Evolutionary conservation across 306 rosid genomes (phyloP).

Genomic region (Trifolium fragiferum): DNA sequence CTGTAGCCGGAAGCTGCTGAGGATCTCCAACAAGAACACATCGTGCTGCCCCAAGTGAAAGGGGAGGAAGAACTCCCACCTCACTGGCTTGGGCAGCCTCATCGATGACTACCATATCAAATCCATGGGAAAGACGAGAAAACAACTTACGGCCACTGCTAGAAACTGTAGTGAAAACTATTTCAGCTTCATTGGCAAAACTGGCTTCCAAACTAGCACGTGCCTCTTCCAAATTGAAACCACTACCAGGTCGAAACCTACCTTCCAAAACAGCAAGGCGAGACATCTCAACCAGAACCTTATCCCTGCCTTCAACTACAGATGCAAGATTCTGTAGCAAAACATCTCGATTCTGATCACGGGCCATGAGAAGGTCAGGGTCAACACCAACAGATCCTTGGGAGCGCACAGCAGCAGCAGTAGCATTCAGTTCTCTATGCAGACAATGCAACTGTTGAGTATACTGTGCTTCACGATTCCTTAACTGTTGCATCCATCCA

Average conservation of each 20-base stretch:
- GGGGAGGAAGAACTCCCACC: slow-evolving; percentile 95
- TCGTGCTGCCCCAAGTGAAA: slow-evolving; percentile 94
- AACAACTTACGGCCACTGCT: slow-evolving; percentile 98
- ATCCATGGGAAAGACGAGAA: slow-evolving; percentile 96
- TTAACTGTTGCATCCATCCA: slow-evolving; percentile 96
- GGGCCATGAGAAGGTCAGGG: slow-evolving; percentile 87
- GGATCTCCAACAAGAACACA: slow-evolving; percentile 99
- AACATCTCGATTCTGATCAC: slow-evolving; percentile 87
- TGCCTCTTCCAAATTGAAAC: slow-evolving; percentile 93
- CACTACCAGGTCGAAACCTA: slow-evolving; percentile 80
- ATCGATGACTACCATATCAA: slow-evolving; percentile 99
- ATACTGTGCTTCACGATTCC: slow-evolving; percentile 76
- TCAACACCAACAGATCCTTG: slow-evolving; percentile 99
- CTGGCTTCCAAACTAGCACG: slow-evolving; percentile 97
- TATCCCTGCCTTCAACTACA: slow-evolving; percentile 90
- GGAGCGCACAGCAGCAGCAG: slow-evolving; percentile 88
- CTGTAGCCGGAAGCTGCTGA: slow-evolving; percentile 99
- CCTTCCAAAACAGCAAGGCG: slow-evolving; percentile 86
- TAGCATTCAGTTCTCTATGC: slow-evolving; percentile 87
- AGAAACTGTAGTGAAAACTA: slow-evolving; percentile 96
- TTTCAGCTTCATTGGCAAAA: slow-evolving; percentile 97
- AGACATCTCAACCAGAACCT: slow-evolving; percentile 90
- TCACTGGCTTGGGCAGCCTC: slow-evolving; percentile 99
- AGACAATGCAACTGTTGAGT: slow-evolving; percentile 75
- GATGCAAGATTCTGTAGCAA: slow-evolving; percentile 93